Percentiles rank a stretch among this genome's conserved stretches.
phyloP scores from a whole-genome alignment of 495 filamentous ascomycete species.

The Penicillium cataractarum region DNA sequence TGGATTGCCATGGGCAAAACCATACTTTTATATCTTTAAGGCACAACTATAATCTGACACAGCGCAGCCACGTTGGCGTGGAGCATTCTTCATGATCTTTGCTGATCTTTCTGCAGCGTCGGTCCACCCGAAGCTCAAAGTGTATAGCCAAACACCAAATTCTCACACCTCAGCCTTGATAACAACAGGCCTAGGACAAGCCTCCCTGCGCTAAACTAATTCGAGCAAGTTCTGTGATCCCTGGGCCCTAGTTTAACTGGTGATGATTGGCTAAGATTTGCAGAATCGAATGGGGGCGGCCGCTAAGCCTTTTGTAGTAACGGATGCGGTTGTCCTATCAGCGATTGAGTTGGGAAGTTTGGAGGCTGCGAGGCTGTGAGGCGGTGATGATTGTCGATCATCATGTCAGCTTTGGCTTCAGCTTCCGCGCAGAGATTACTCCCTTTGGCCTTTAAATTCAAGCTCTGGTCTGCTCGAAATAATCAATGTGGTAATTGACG shows the following conservation, averaged over 20 bases:
- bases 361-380: slow-evolving; percentile 1
- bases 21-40: neutral
- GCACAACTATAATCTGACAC: neutral
- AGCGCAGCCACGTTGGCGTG: neutral
- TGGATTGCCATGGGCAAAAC: neutral
- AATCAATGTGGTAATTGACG: neutral
- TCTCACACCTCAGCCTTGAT: neutral
- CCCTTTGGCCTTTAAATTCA: neutral
- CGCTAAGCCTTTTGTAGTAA: slow-evolving; percentile 12
- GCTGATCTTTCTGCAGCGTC: neutral
- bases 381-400: neutral
- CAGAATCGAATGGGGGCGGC: neutral
- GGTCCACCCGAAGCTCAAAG: neutral
- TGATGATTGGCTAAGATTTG: neutral
- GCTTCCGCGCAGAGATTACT: too few relatives aligned
- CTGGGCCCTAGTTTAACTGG: neutral
- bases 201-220: neutral
- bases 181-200: neutral
- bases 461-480: neutral
- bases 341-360: neutral
- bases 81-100: neutral
- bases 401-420: neutral
- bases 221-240: neutral
- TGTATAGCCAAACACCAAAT: neutral
- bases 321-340: neutral